Base-by-base conservation (phyloP, 2,329 filamentous ascomycete species). In the Pezicula radicicola region DNA sequence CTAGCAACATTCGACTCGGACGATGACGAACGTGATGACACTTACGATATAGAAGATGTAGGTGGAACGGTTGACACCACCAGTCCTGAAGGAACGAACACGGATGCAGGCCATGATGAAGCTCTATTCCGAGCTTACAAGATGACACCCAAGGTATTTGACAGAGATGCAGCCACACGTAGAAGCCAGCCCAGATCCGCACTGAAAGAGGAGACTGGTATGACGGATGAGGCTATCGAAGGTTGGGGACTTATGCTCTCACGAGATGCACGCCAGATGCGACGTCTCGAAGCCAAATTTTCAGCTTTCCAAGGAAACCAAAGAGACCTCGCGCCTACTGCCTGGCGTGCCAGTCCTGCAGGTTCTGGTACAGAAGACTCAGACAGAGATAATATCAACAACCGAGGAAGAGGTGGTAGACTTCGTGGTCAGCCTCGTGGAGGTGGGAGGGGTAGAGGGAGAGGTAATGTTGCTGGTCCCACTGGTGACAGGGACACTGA, bases 1-100 rank as follows among this genome's bases (percentile, higher is more conserved):
- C 81, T 97, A 2, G 90, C 91, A 15, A 81, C 87, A 1, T 97
- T 97, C 60, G 92, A 97, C 71, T 87, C 87, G 0, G 93, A 97
- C 62, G 94, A 97, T 60, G 94, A 99, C 67, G 94, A 99, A 72
- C 83, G 91, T 35, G 94, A 99, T 68, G 94, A 99, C 68, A 97
- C 93, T 0, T 99, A 99, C 66, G 94, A 99, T 63, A 84, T 87
- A 2, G 90, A 85, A 46, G 94, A 97, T 64, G 91, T 97, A 2
- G 94, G 94, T 35, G 92, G 93, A 19, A 89, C 89, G 0, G 85
- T 97, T 3, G 91, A 96, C 60, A 76, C 79, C 16, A 75, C 73
- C 1, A 60, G 60, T 36, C 56, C 59, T 3, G 80, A 83, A 48
- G 77, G 80, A 52, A 71, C 71, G 1, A 75, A 79, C 33, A 18